Base-by-base conservation (phyloP, 176 grass and related monocot species). In the Elaeis guineensis region DNA sequence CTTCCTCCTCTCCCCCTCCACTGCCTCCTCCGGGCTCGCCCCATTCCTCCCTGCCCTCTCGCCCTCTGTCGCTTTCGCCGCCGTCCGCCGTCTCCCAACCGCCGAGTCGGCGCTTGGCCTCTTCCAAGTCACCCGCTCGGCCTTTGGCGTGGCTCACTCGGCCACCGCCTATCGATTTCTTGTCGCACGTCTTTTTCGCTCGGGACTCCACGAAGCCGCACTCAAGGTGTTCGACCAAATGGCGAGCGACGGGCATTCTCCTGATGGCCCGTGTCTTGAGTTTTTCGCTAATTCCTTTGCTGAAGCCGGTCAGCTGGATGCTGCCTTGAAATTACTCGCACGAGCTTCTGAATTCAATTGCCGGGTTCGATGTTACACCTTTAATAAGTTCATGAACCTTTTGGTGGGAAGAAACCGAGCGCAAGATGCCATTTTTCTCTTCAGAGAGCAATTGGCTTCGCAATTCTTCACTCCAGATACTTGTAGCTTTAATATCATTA, bases 181-280 rank as follows among this genome's bases (percentile, higher is more conserved):
- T n/a, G 71, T 92, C 21, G 44, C 4, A 15, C 55, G 48, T 8
- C 6, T 98, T 30, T 81, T 80, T 29, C 62, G 51, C 15, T 75
- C 78, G 3, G 70, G 79, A 16, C 79, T 69, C 17, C 85, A 89
- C 23, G 30, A n/a, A 0, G 73, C 89, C 56, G 84, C 84, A 30
- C 66, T 92, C 32, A 82, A 79, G 19, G 64, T 89, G 87, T 98
- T 92, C 70, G 84, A 98, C 11, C 71, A 85, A 92, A 98, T 98
- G 93, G 70, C 62, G 17, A 67, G 22, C 30, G 62, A 75, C 4
- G 35, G 44, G 25, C 76, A 76, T 77, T 50, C 19, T 3, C 74
- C 73, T 1, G 85, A 92, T 16, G 70, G 61, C 2, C 66, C 57
- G 51, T 92, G 89, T 59, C 60, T 98, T 50, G 83, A 74, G 16